These are phyloP conservation scores for Aspergillus hortae DNA, from an alignment of 2,329 filamentous ascomycete genomes.

Conservation along the genomic window DNA sequence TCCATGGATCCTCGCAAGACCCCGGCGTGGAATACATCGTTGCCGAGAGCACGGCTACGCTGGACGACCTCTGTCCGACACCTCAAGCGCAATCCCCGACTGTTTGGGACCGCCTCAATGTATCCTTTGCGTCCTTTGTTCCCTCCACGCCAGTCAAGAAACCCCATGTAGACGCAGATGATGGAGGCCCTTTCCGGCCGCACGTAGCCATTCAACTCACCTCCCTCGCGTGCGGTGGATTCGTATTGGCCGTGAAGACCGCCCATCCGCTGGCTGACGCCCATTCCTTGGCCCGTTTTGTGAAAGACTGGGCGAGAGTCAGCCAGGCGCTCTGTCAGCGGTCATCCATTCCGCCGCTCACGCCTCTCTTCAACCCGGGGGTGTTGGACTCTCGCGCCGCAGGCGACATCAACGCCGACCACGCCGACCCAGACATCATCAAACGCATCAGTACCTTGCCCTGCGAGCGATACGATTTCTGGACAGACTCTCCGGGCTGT, in stretches of 20 bases:
- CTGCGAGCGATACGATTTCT: slow-evolving; percentile 49
- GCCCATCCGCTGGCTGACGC: slow-evolving; percentile 48
- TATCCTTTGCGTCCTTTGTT: neutral
- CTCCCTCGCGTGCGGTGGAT: slow-evolving; percentile 40
- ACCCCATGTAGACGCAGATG: slow-evolving; percentile 31
- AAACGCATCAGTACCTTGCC: slow-evolving; percentile 33
- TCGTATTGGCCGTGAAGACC: slow-evolving; percentile 40
- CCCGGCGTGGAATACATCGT: slow-evolving; percentile 42
- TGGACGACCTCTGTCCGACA: slow-evolving; percentile 20
- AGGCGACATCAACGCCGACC: slow-evolving; percentile 22
- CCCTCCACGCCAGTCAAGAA: slow-evolving; percentile 5
- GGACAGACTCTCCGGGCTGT: slow-evolving; percentile 22
- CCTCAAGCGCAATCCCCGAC: slow-evolving; percentile 18
- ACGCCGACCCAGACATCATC: slow-evolving; percentile 21
- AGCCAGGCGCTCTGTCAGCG: slow-evolving; percentile 13
- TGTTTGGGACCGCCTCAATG: slow-evolving; percentile 9
- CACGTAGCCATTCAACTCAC: slow-evolving; percentile 41
- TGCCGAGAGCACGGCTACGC: slow-evolving; percentile 15
- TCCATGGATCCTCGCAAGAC: slow-evolving; percentile 36
- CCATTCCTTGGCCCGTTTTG: slow-evolving; percentile 41
- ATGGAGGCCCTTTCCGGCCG: slow-evolving; percentile 27
- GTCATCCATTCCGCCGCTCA: neutral
- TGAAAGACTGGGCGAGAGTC: slow-evolving; percentile 40
- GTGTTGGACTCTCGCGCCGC: slow-evolving; percentile 34
- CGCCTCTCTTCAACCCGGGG: slow-evolving; percentile 40